A percentile compares a stretch with the other conserved stretches of the same genome.
phyloP scores from a whole-genome alignment of 495 filamentous ascomycete species.

The Penicillium subrubescens region DNA sequence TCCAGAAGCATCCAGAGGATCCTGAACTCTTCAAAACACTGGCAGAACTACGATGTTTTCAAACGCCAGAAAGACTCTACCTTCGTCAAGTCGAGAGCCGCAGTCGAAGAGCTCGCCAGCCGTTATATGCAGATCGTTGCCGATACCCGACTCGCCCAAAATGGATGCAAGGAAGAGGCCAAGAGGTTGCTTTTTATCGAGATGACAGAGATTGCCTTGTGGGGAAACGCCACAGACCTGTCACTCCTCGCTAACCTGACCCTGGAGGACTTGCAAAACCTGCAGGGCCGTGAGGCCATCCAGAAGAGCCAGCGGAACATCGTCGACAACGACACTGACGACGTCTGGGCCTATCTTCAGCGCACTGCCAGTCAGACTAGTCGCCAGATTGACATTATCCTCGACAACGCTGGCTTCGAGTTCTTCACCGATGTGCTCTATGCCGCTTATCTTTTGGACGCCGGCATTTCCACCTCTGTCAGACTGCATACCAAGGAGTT shows the following conservation, averaged over 20 bases:
- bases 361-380: conserved; percentile 37
- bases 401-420: conserved; percentile 92
- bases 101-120: conserved; percentile 76
- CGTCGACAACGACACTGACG: conserved; percentile 68
- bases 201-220: conserved; percentile 86
- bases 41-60: conserved; percentile 85
- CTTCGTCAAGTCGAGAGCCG: conserved; percentile 78
- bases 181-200: conserved; percentile 73
- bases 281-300: conserved; percentile 76
- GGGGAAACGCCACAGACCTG: conserved; percentile 89
- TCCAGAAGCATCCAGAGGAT: conserved; percentile 65
- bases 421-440: conserved; percentile 83
- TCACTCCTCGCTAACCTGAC: conserved; percentile 77
- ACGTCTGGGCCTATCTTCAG: conserved; percentile 61
- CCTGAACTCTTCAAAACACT: conserved; percentile 67
- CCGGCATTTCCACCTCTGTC: conserved; percentile 34
- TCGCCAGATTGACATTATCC: conserved; percentile 76
- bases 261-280: conserved; percentile 84
- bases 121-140: conserved; percentile 60
- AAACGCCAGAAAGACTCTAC: conserved; percentile 78
- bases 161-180: conserved; percentile 55
- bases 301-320: conserved; percentile 78
- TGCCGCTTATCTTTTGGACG: conserved; percentile 73
- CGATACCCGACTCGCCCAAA: conserved; percentile 38
- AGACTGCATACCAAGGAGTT: conserved; percentile 82